Percentiles rank a stretch among this genome's conserved stretches.
Conservation (phyloP, 768 basidiomycete genomes). For the Tylopilus cervinicoccineus region DNA sequence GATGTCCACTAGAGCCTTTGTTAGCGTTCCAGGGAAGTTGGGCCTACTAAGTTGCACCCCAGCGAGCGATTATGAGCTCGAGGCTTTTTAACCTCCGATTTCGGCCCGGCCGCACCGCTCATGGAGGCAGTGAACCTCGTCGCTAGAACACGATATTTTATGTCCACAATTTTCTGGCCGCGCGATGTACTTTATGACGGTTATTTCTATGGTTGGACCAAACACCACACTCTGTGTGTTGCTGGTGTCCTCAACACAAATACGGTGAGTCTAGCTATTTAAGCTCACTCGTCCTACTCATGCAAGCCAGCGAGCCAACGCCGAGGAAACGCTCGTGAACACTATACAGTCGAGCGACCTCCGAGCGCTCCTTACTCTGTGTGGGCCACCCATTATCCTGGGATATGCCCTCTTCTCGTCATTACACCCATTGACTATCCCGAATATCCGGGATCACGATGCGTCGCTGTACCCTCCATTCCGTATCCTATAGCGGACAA, state of each 20-base stretch:
- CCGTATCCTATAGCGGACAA: constrained; percentile 1
- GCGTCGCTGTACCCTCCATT: constrained; percentile 8
- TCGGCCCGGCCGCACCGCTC: constrained; percentile 13
- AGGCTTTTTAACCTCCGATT: no score
- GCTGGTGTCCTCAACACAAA: constrained; percentile 43
- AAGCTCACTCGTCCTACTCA: background rate
- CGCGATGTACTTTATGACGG: constrained; percentile 43
- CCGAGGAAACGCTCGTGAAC: constrained; percentile 8
- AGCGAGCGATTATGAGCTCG: background rate
- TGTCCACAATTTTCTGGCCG: constrained; percentile 56
- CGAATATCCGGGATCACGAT: constrained; percentile 32
- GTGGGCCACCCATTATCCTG: constrained; percentile 27
- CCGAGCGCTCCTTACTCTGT: constrained; percentile 12
- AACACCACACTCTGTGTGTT: constrained; percentile 43
- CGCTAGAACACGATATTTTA: no score
- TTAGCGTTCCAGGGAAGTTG: no score
- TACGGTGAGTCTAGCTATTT: constrained; percentile 26
- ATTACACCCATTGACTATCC: constrained; percentile 18
- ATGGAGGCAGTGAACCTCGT: background rate
- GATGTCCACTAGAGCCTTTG: background rate
- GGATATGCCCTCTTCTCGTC: constrained; percentile 24
- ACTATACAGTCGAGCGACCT: constrained; percentile 17
- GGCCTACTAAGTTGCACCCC: no score
- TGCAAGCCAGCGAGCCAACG: constrained; percentile 14
- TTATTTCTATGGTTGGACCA: constrained; percentile 57